These are phyloP conservation scores for Penicillium canariense DNA, from an alignment of 495 filamentous ascomycete genomes.

Conservation along the genomic window DNA sequence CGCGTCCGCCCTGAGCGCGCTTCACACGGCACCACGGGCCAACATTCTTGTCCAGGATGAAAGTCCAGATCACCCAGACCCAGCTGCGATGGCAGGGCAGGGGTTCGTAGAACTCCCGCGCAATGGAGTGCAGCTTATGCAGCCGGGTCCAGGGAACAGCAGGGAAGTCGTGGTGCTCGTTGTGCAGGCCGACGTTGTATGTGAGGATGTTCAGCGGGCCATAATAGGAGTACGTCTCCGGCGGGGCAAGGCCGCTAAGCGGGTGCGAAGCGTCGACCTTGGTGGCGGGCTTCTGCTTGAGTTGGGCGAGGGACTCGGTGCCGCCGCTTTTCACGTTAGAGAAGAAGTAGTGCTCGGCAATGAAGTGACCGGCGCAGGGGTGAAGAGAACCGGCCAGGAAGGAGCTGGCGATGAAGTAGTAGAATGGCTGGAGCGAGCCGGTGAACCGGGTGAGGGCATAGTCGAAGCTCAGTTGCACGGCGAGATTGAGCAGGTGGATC, in stretches of 20 bases:
- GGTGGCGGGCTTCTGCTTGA: constrained; percentile 25
- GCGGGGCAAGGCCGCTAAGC: constrained; percentile 54
- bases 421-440: constrained; percentile 55
- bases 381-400: constrained; percentile 94
- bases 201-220: constrained; percentile 87
- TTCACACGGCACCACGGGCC: constrained; percentile 92
- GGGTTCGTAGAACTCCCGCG: constrained; percentile 87
- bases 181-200: constrained; percentile 96
- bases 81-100: constrained; percentile 87
- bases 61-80: constrained; percentile 91
- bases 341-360: constrained; percentile 99
- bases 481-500: constrained; percentile 79
- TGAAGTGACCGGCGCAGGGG: constrained; percentile 96
- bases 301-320: constrained; percentile 51
- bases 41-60: constrained; percentile 84
- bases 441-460: constrained; percentile 56
- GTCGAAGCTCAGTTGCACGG: constrained; percentile 77
- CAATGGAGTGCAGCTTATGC: constrained; percentile 70
- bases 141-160: constrained; percentile 92
- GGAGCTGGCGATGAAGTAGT: constrained; percentile 79
- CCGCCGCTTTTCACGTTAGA: constrained; percentile 59
- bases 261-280: constrained; percentile 36
- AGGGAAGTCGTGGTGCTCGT: constrained; percentile 98
- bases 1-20: constrained; percentile 74
- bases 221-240: constrained; percentile 99